Evolutionary conservation across 768 basidiomycete genomes (phyloP).

Genomic region (Rhizopogon vulgaris): DNA sequence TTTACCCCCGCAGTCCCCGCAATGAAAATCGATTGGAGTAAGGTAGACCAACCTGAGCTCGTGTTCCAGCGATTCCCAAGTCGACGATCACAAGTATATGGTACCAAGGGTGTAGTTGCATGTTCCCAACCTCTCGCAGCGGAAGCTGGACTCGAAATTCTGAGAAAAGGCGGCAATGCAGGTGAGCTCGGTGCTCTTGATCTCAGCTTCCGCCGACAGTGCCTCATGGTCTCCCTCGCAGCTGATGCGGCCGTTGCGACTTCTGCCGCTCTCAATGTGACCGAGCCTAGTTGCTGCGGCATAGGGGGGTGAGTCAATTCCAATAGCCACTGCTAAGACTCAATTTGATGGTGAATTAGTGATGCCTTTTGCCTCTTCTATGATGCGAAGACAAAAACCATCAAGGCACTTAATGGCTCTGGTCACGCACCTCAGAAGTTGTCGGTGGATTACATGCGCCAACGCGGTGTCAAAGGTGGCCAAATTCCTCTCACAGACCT

Average conservation of each 20-base stretch:
- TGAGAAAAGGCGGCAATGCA: slow-evolving; percentile 92
- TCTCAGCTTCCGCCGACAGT: not conserved
- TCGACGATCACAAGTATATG: slow-evolving; percentile 81
- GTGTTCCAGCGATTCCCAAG: slow-evolving; percentile 71
- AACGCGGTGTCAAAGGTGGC: slow-evolving; percentile 59
- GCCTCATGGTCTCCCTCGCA: slow-evolving; percentile 20
- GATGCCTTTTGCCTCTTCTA: slow-evolving; percentile 94
- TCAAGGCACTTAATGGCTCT: slow-evolving; percentile 90
- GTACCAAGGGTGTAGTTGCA: slow-evolving; percentile 82
- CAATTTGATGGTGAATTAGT: slow-evolving; percentile 30
- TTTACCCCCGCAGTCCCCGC: slow-evolving; percentile 15
- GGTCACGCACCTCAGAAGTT: slow-evolving; percentile 81
- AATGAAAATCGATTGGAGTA: slow-evolving; percentile 45
- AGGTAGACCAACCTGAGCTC: slow-evolving; percentile 62
- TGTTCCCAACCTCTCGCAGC: slow-evolving; percentile 89
- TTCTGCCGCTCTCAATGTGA: slow-evolving; percentile 88
- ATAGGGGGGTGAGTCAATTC: slow-evolving; percentile 67
- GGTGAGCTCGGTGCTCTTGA: slow-evolving; percentile 39
- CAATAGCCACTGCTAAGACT: not conserved
- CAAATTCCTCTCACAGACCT: slow-evolving; percentile 76
- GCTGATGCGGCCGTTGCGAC: slow-evolving; percentile 94
- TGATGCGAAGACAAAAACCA: slow-evolving; percentile 72
- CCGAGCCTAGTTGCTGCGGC: slow-evolving; percentile 85
- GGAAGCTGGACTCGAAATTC: slow-evolving; percentile 87
- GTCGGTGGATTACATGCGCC: slow-evolving; percentile 63